A percentile compares a stretch with the other conserved stretches of the same genome.
phyloP scores from a whole-genome alignment of 108 stramenopile species.

The Mediolabrus comicus region DNA sequence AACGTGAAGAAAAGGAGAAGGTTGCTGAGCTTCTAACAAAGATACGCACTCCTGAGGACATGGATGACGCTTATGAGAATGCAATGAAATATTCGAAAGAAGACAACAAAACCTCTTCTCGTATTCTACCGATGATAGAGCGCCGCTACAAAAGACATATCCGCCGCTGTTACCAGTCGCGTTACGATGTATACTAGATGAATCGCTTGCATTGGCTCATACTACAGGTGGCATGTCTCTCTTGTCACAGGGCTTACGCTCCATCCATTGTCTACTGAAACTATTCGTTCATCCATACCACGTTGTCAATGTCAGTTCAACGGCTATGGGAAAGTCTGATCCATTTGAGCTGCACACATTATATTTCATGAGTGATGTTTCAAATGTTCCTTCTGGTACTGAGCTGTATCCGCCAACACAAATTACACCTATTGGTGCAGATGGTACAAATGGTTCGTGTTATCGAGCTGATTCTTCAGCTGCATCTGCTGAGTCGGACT shows the following conservation, averaged over 20 bases:
- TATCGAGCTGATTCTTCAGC: constrained; percentile 78
- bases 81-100: constrained; percentile 29
- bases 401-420: constrained; percentile 56
- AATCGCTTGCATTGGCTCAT: constrained; percentile 30
- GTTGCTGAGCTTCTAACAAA: constrained; percentile 62
- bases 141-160: constrained; percentile 15
- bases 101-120: constrained; percentile 13
- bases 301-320: constrained; percentile 35
- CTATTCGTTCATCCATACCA: constrained; percentile 69
- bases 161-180: constrained; percentile 75
- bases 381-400: constrained; percentile 56
- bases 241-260: constrained; percentile 57
- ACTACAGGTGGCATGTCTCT: constrained; percentile 45
- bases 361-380: constrained; percentile 69
- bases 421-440: constrained; percentile 39
- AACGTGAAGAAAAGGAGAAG: constrained; percentile 54
- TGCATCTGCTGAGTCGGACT: constrained; percentile 71
- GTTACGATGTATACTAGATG: constrained; percentile 79
- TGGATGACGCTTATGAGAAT: constrained; percentile 64
- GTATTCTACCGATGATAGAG: constrained; percentile 9
- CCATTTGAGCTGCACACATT: constrained; percentile 45
- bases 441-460: constrained; percentile 38
- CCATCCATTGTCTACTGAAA: constrained; percentile 54
- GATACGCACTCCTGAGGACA: constrained; percentile 68
- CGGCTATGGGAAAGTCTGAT: constrained; percentile 2